Conservation (phyloP, 2,329 filamentous ascomycete species). For the Amauroascus niger region DNA sequence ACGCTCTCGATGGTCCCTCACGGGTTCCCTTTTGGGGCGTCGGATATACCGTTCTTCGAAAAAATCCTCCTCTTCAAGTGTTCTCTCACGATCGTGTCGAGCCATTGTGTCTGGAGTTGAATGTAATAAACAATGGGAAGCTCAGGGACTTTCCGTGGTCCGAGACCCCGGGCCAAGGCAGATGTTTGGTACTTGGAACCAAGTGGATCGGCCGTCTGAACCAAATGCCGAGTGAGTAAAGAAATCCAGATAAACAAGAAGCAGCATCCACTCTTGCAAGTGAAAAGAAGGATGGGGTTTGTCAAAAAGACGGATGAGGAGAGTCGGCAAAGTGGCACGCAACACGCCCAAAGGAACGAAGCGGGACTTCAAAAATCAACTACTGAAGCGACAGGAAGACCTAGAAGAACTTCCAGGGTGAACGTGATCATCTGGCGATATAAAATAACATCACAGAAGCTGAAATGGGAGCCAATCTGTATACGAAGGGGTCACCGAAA, state of each 20-base stretch:
- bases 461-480: neutral
- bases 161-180: neutral
- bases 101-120: neutral
- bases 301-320: too few relatives aligned
- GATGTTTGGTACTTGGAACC: neutral
- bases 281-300: neutral
- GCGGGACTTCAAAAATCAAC: neutral
- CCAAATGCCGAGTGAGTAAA: neutral
- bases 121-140: neutral
- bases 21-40: slow-evolving; percentile 12
- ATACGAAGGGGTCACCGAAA: neutral
- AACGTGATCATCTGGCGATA: neutral
- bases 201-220: neutral
- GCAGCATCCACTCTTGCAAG: neutral
- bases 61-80: slow-evolving; percentile 26
- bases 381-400: neutral
- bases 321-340: neutral
- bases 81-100: slow-evolving; percentile 12
- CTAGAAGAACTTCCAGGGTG: neutral
- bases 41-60: slow-evolving; percentile 21
- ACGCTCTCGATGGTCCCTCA: slow-evolving; percentile 21
- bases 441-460: neutral
- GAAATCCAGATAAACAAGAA: neutral
- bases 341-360: neutral
- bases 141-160: neutral